phyloP scores from a whole-genome alignment of 2,329 filamentous ascomycete genomes.

The Stromatinia cepivora region DNA sequence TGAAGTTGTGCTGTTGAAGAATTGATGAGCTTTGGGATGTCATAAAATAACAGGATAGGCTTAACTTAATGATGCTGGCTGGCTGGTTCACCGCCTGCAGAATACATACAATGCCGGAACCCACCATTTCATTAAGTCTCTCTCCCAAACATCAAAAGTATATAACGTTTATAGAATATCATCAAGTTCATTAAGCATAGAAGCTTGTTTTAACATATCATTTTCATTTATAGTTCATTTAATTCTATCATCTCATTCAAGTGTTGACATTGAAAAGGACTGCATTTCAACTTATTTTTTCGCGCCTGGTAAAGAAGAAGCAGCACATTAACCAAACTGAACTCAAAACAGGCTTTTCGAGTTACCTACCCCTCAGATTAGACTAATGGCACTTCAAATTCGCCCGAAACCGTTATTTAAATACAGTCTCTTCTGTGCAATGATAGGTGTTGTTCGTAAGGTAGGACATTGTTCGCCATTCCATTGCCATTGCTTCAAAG shows the following conservation, averaged over 20 bases:
- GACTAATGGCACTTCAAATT: background rate
- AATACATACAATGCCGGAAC: background rate
- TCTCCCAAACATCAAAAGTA: background rate
- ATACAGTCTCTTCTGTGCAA: background rate
- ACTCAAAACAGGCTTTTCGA: background rate
- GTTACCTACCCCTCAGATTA: background rate
- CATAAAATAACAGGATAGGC: background rate
- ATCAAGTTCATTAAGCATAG: too few relatives aligned
- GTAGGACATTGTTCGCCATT: background rate
- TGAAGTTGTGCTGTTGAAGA: background rate
- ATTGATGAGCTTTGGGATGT: background rate
- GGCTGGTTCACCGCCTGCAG: background rate
- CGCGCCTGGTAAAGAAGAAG: background rate
- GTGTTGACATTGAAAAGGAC: background rate
- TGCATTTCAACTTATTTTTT: background rate
- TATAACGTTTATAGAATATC: too few relatives aligned
- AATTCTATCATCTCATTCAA: background rate
- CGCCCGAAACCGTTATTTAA: background rate
- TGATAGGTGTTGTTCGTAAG: slow-evolving; percentile 8
- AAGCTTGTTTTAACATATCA: too few relatives aligned
- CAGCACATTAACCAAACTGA: background rate
- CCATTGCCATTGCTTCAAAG: background rate
- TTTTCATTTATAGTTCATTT: background rate
- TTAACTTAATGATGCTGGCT: background rate
- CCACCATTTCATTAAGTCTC: background rate